Evolutionary conservation across 257 asterid genomes (phyloP).

Genomic region (Solanum clarkiae): DNA sequence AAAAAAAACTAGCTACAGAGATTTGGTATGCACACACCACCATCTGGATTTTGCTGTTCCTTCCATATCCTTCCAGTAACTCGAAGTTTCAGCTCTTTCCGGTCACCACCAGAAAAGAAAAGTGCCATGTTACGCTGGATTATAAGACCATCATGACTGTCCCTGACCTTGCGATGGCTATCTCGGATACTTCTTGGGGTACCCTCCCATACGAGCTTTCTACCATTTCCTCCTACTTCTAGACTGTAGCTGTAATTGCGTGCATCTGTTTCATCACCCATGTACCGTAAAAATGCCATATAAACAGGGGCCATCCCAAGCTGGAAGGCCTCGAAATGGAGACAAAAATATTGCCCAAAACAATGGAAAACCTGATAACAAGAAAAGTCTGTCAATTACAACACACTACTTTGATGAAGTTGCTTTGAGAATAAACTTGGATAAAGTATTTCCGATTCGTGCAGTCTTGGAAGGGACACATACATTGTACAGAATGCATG

Average conservation of each 20-base stretch:
- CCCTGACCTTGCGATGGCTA: constrained; percentile 73
- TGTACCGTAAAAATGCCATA: constrained; percentile 76
- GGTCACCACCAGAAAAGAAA: constrained; percentile 72
- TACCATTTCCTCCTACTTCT: constrained; percentile 69
- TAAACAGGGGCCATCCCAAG: constrained; percentile 68
- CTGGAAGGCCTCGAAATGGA: constrained; percentile 75
- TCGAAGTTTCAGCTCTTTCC: constrained; percentile 75
- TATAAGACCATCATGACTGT: constrained; percentile 73
- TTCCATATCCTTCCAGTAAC: constrained; percentile 85
- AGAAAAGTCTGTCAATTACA: not conserved
- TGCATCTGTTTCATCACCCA: constrained; percentile 70
- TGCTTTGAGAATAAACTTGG: not conserved
- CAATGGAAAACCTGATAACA: constrained; percentile 52
- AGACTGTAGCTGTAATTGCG: constrained; percentile 73
- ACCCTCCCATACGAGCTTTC: constrained; percentile 72
- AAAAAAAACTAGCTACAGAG: constrained; percentile 30
- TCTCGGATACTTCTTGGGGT: constrained; percentile 75
- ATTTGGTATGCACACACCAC: constrained; percentile 55
- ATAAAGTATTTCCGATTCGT: not conserved
- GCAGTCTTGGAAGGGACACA: not conserved
- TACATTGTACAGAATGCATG: not conserved
- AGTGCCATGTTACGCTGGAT: constrained; percentile 83
- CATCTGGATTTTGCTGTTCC: constrained; percentile 55
- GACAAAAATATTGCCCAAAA: constrained; percentile 76
- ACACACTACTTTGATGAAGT: not conserved